A percentile compares a stretch with the other conserved stretches of the same genome.
These are phyloP conservation scores for Dothistroma septosporum DNA, from an alignment of 2,329 filamentous ascomycete species.

Conservation along the genomic window DNA sequence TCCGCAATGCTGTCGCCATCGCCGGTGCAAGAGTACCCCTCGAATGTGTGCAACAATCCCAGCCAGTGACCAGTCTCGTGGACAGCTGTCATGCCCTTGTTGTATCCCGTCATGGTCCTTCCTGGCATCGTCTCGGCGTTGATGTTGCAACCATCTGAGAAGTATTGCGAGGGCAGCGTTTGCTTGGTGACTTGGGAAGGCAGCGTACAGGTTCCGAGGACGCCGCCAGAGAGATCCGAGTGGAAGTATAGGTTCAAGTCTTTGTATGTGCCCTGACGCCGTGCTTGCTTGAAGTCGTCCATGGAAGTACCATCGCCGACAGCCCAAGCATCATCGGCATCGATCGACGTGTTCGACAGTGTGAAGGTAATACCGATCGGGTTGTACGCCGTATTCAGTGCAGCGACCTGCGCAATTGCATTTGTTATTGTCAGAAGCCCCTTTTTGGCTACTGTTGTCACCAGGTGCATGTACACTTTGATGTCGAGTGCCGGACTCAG, in stretches of 20 bases:
- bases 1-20: conserved; percentile 45
- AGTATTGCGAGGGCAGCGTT: conserved; percentile 37
- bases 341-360: conserved; percentile 48
- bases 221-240: conserved; percentile 45
- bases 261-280: conserved; percentile 52
- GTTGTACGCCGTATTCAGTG: conserved; percentile 44
- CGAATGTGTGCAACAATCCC: conserved; percentile 46
- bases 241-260: conserved; percentile 60
- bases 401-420: conserved; percentile 37
- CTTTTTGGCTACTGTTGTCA: conserved; percentile 37
- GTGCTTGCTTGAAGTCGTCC: conserved; percentile 49
- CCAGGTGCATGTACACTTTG: conserved; percentile 45
- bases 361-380: conserved; percentile 51
- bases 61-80: conserved; percentile 50
- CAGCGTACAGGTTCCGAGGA: conserved; percentile 55
- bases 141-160: conserved; percentile 55
- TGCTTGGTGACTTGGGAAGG: conserved; percentile 38
- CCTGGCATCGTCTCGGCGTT: conserved; percentile 55
- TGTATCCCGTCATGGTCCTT: conserved; percentile 48
- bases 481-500: conserved; percentile 34
- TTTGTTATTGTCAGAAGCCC: conserved; percentile 40
- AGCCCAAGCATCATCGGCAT: conserved; percentile 54
- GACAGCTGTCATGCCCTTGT: conserved; percentile 44
- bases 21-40: conserved; percentile 44
- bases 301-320: conserved; percentile 40